Evolutionary conservation across 2,329 filamentous ascomycete genomes (phyloP), one percentile per base, ranked within the genome.

Genomic region (Capronia americana): DNA sequence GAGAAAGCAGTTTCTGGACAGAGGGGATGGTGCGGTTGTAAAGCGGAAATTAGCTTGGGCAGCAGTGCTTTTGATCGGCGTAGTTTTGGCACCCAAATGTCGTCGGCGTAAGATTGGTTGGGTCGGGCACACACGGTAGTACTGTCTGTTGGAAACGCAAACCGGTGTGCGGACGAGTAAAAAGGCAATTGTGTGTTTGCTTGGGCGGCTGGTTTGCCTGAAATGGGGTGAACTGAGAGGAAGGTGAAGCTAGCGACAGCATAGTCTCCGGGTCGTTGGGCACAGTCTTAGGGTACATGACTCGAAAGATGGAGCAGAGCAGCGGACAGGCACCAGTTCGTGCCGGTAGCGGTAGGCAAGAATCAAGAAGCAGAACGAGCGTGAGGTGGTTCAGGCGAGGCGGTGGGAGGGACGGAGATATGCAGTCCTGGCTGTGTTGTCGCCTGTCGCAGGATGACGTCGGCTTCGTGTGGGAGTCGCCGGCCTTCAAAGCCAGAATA

Each of bases 61-160:
- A 64, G 57, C 65, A 67, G 55, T 54, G 26, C 10, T 34, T 46
- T 50, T 60, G 65, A 67, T 67, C 65, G 61, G 46, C 65, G 54
- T 54, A 59, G 28, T 56, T 61, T 41, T 66, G 38, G 51, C 41
- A 51, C 28, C 38, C 61, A 64, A 53, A 28, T 8, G 20, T 51
- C 48, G 46, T 32, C n/a, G 41, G 17, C 8, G 46, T n/a, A n/a
- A 51, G 57, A 34, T 48, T 62, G 57, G 54, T 67, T 64, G 65
- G 61, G 61, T 34, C 41, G 30, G 14, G 53, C 53, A 20, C 14
- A 55, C 24, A 20, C 26, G 38, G 61, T 53, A 53, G 61, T 51
- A 48, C 53, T 17, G 38, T 46, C 28, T 24, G 28, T 20, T 61
- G n/a, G 50, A 14, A 11, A 20, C 26, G 24, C 28, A 34, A n/a